Evolutionary conservation across 2,329 filamentous ascomycete genomes (phyloP).

Genomic region (Ascochyta rabiei): DNA sequence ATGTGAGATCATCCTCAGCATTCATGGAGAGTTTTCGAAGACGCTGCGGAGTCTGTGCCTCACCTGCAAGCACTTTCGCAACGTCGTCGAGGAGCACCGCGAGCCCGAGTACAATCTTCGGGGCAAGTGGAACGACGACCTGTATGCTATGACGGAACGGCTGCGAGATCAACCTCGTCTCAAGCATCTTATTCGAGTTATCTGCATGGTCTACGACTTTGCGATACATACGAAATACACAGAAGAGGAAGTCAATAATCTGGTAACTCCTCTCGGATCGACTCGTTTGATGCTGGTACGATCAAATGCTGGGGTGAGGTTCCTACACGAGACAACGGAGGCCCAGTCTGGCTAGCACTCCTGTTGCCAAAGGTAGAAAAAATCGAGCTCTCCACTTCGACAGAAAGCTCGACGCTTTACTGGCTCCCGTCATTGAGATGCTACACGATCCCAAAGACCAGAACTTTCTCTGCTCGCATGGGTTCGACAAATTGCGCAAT

Average conservation of each 20-base stretch:
- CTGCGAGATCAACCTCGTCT: background rate
- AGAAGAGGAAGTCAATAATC: background rate
- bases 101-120: conserved; percentile 8
- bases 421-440: too few species aligned
- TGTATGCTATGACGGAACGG: background rate
- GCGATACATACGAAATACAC: background rate
- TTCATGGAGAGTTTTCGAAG: background rate
- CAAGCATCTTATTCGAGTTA: background rate
- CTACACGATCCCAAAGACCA: too few species aligned
- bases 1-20: background rate
- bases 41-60: background rate
- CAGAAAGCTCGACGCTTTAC: accelerated
- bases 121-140: background rate
- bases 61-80: background rate
- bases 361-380: too few species aligned
- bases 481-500: too few species aligned
- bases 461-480: too few species aligned
- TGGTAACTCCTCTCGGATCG: background rate
- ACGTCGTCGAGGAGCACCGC: background rate
- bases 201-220: background rate
- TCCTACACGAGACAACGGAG: background rate
- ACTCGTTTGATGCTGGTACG: background rate
- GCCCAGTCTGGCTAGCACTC: background rate
- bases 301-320: too few species aligned
- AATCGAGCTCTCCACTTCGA: too few species aligned